These are phyloP conservation scores for Jamesozyma rosinii DNA, from an alignment of 805 yeast species.

Conservation along the genomic window DNA sequence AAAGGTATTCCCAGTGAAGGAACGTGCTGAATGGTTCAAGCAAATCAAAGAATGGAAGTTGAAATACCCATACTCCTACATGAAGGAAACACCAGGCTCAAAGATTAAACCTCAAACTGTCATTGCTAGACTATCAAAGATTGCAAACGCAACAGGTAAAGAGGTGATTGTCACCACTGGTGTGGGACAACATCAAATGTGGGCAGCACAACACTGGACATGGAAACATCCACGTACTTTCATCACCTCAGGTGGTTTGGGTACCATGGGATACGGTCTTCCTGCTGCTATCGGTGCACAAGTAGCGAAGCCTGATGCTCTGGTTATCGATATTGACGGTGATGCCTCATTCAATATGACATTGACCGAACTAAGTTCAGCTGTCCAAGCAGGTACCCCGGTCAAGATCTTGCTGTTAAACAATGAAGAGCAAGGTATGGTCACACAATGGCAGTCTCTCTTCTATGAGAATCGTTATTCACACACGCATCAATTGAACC, in stretches of 20 bases:
- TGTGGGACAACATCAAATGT: slow-evolving; percentile 99
- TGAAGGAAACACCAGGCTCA: slow-evolving; percentile 69
- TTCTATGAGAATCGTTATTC: slow-evolving; percentile 95
- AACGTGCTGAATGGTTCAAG: slow-evolving; percentile 73
- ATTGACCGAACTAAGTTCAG: slow-evolving; percentile 81
- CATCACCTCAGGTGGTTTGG: slow-evolving; percentile 97
- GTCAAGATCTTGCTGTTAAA: slow-evolving; percentile 82
- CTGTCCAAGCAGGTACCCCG: slow-evolving; percentile 88
- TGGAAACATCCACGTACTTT: slow-evolving; percentile 90
- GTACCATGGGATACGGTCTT: slow-evolving; percentile 96
- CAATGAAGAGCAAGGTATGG: slow-evolving; percentile 99
- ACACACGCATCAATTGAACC: slow-evolving; percentile 95
- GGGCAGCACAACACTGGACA: slow-evolving; percentile 97
- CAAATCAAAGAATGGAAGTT: slow-evolving; percentile 73
- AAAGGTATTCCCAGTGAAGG: slow-evolving; percentile 49
- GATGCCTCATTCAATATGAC: slow-evolving; percentile 99
- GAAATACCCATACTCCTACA: slow-evolving; percentile 78
- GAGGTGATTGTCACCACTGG: slow-evolving; percentile 91
- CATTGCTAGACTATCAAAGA: slow-evolving; percentile 64
- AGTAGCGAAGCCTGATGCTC: slow-evolving; percentile 87
- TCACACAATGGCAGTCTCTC: slow-evolving; percentile 97
- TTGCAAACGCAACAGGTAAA: slow-evolving; percentile 46
- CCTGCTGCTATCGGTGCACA: slow-evolving; percentile 99
- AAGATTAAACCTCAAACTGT: slow-evolving; percentile 89
- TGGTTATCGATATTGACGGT: slow-evolving; percentile 95